Evolutionary conservation across 2,329 filamentous ascomycete genomes (phyloP), one percentile per base, ranked within the genome.

Genomic region (Colletotrichum magnum): DNA sequence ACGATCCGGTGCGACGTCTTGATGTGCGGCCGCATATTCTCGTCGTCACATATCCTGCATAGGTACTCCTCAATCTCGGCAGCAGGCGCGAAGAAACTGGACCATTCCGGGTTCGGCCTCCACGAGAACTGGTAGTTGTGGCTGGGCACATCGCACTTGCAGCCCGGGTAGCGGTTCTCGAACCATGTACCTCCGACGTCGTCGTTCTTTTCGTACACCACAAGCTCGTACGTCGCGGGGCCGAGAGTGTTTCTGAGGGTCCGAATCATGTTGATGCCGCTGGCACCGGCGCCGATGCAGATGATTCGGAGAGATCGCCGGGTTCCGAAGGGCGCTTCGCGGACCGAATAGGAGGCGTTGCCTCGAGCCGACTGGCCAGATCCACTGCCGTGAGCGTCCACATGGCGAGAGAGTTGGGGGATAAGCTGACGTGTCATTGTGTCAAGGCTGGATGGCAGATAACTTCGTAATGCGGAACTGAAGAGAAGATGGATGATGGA

Each of bases 61-160:
- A 90, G 81, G 69, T 91, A 91, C 3, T 79, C 77, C 48, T 84
- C 81, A 50, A 91, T 90, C 74, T 91, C 89, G 0, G 79, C 78
- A 0, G 85, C 85, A 0, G 83, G 78, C 0, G 87, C 82, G 73
- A 87, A 90, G 74, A 90, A 88, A 64, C 85, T 84, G 18, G 84
- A 83, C 89, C 89, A 92, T 47, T 84, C 82, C 6, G 84, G 84
- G 74, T 90, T 91, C 2, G 85, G 86, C 63, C 85, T 83, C 85
- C 87, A 90, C 2, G 87, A 87, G 74, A 89, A 90, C 54, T 89
- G 88, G 74, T 91, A 91, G 76, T 87, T 89, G 77, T 90, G 88
- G 73, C 83, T 86, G 10, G 86, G 86, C 36, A 89, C 82, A 74
- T 89, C 88, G 74, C 86, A 89, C 61, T 80, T 80, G 72, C 87